phyloP scores from a whole-genome alignment of 2,329 filamentous ascomycete species.

The Phialophora verrucosa region DNA sequence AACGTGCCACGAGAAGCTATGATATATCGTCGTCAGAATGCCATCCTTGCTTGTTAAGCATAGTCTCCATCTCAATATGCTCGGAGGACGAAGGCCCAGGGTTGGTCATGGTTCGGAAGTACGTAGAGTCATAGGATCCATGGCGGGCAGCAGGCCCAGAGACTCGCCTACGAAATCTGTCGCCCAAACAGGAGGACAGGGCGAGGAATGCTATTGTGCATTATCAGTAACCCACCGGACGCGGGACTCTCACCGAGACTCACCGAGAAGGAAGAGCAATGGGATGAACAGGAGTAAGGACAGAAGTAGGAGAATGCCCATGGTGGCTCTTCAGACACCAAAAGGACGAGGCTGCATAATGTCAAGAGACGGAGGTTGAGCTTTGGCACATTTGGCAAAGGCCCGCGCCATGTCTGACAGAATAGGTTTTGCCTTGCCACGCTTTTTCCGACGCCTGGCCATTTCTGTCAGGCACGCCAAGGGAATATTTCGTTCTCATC shows the following conservation, averaged over 20 bases:
- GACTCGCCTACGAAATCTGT: slow-evolving; percentile 57
- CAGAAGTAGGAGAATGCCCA: slow-evolving; percentile 32
- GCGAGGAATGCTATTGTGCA: slow-evolving; percentile 54
- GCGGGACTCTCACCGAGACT: background rate
- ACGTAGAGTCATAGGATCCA: slow-evolving; percentile 60
- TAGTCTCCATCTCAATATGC: slow-evolving; percentile 67
- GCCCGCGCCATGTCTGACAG: slow-evolving; percentile 2
- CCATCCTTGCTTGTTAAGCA: slow-evolving; percentile 55
- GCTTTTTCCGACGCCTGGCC: background rate
- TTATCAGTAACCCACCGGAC: background rate
- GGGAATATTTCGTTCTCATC: slow-evolving; percentile 8
- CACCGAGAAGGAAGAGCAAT: slow-evolving; percentile 35
- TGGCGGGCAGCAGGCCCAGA: slow-evolving; percentile 52
- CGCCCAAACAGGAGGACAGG: slow-evolving; percentile 62
- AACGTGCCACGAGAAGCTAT: slow-evolving; percentile 35
- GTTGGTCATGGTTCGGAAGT: slow-evolving; percentile 62
- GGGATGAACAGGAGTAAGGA: slow-evolving; percentile 34
- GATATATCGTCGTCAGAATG: slow-evolving; percentile 40
- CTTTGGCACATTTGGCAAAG: background rate
- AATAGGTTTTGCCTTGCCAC: background rate
- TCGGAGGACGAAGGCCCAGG: slow-evolving; percentile 62
- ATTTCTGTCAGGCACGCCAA: slow-evolving; percentile 13
- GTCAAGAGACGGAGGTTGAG: slow-evolving; percentile 6
- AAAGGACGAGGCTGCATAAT: background rate
- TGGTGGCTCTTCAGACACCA: background rate